Conservation (phyloP, 2,329 filamentous ascomycete genomes). For the Botryotinia globosa region DNA sequence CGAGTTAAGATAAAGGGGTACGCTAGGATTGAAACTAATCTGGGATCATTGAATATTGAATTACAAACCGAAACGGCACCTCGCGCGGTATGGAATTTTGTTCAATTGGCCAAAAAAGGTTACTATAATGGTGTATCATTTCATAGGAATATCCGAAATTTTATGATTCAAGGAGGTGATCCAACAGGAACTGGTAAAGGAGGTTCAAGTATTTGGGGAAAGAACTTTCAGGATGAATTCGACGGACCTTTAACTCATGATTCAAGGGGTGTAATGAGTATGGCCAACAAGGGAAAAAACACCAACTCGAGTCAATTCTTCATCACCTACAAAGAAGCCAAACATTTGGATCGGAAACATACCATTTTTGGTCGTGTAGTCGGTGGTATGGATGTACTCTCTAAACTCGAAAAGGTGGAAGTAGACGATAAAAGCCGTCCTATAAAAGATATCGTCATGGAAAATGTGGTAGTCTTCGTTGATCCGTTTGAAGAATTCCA, state of each 20-base stretch:
- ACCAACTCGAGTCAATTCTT: conserved; percentile 96
- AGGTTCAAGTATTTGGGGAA: conserved; percentile 89
- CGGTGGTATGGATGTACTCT: conserved; percentile 68
- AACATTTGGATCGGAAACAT: conserved; percentile 91
- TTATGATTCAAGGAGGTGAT: conserved; percentile 98
- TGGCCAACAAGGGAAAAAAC: conserved; percentile 99
- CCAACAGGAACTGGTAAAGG: conserved; percentile 88
- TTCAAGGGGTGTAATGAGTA: conserved; percentile 74
- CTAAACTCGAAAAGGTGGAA: conserved; percentile 72
- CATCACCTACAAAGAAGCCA: conserved; percentile 79
- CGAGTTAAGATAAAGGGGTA: conserved; percentile 89
- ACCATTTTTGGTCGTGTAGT: conserved; percentile 92
- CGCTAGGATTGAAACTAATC: conserved; percentile 80
- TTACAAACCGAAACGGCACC: conserved; percentile 88
- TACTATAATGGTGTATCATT: conserved; percentile 85
- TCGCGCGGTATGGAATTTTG: conserved; percentile 95
- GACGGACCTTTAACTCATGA: conserved; percentile 87
- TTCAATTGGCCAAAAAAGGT: conserved; percentile 79
- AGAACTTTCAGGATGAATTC: conserved; percentile 91
- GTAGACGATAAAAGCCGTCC: conserved; percentile 76
- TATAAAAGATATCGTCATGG: conserved; percentile 73
- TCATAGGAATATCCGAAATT: conserved; percentile 90
- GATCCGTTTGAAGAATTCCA: conserved; percentile 96
- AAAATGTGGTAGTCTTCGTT: conserved; percentile 80
- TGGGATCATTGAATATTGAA: conserved; percentile 83